These are phyloP conservation scores for Cytidiella melzeri DNA, from an alignment of 768 basidiomycete genomes.

Conservation along the genomic window DNA sequence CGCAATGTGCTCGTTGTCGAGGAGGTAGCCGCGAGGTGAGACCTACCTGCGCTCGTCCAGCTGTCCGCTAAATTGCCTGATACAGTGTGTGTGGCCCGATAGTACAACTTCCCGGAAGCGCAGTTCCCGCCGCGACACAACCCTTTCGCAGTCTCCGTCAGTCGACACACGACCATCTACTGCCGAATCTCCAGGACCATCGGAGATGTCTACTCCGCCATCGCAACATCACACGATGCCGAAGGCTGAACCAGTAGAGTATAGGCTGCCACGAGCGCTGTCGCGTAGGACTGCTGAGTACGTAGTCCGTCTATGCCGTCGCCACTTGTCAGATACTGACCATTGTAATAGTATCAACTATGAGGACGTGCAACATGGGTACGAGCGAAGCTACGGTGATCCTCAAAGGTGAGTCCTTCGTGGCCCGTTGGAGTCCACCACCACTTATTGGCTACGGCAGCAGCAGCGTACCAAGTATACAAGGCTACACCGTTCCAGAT, in stretches of 20 bases:
- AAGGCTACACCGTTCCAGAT: too few relatives aligned
- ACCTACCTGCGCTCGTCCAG: background rate
- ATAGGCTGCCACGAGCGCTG: constrained; percentile 16
- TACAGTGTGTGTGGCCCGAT: constrained; percentile 77
- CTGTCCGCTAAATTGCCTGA: constrained; percentile 2
- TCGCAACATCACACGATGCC: constrained; percentile 63
- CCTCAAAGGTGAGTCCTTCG: background rate
- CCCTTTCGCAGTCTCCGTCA: constrained; percentile 36
- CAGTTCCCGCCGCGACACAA: constrained; percentile 39
- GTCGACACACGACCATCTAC: constrained; percentile 62
- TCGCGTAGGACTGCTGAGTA: constrained; percentile 4
- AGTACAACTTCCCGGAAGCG: constrained; percentile 70
- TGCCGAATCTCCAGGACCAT: constrained; percentile 67
- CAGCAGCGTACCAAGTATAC: background rate
- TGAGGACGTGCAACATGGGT: background rate
- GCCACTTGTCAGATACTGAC: background rate
- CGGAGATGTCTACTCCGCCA: constrained; percentile 68
- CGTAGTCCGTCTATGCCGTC: background rate
- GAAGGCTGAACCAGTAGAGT: constrained; percentile 38
- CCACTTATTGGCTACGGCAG: too few relatives aligned
- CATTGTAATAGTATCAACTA: background rate
- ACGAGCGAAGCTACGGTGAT: background rate
- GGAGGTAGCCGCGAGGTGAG: constrained; percentile 80
- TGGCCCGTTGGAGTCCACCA: too few relatives aligned
- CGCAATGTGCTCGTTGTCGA: constrained; percentile 79